These are phyloP conservation scores for Gossypium longicalyx DNA, from an alignment of 345 rosid genomes.

Conservation along the genomic window DNA sequence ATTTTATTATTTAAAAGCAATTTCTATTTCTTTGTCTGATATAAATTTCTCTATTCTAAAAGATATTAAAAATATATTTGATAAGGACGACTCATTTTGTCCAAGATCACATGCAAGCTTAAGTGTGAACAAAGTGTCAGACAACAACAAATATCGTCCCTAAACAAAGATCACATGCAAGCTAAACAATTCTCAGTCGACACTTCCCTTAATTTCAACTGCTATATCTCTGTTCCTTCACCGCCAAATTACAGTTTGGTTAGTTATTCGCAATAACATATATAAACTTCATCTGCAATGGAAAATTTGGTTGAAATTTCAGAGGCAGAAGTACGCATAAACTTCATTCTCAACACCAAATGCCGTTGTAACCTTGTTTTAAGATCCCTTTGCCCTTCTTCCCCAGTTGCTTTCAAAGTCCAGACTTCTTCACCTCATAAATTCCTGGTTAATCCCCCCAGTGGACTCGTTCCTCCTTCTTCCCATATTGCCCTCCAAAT, in stretches of 20 bases:
- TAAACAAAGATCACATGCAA: background rate
- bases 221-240: background rate
- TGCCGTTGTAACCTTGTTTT: conserved; percentile 45
- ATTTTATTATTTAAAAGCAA: no score
- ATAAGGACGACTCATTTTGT: background rate
- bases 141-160: background rate
- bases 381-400: conserved; percentile 37
- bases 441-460: conserved; percentile 56
- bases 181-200: background rate
- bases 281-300: conserved; percentile 5
- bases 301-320: conserved; percentile 33
- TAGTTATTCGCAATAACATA: background rate
- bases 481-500: conserved; percentile 42
- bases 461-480: conserved; percentile 42
- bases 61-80: no score
- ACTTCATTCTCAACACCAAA: conserved; percentile 43
- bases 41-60: no score
- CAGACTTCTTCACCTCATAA: conserved; percentile 61
- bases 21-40: no score
- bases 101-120: background rate
- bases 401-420: conserved; percentile 51
- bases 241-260: background rate
- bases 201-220: background rate
- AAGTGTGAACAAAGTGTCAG: background rate
- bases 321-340: conserved; percentile 38